A percentile compares a stretch with the other conserved stretches of the same genome.
These are phyloP conservation scores for Aspergillus costaricaensis DNA, from an alignment of 2,329 filamentous ascomycete genomes.

Conservation along the genomic window DNA sequence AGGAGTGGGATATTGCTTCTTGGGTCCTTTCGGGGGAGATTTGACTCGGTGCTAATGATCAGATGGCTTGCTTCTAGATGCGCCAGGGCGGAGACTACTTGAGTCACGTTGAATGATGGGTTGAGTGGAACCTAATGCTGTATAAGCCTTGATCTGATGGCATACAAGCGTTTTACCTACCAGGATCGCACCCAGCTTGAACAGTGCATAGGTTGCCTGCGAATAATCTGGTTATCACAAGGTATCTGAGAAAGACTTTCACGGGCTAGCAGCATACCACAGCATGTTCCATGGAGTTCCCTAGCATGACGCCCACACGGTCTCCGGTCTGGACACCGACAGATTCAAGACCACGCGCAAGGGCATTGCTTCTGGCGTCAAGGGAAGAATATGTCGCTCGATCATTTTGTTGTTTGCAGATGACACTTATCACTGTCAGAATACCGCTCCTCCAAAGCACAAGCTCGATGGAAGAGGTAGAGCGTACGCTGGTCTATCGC, in stretches of 20 bases:
- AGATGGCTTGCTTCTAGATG: slow-evolving; percentile 75
- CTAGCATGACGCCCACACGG: slow-evolving; percentile 80
- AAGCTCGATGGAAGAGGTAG: neutral
- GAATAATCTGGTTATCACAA: slow-evolving; percentile 2
- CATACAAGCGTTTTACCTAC: slow-evolving; percentile 45
- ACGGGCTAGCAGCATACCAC: slow-evolving; percentile 53
- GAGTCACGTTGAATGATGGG: slow-evolving; percentile 77
- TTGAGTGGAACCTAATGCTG: slow-evolving; percentile 73
- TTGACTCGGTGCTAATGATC: slow-evolving; percentile 84
- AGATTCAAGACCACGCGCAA: slow-evolving; percentile 69
- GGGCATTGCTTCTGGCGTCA: slow-evolving; percentile 72
- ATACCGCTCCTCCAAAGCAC: no score
- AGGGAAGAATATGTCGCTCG: slow-evolving; percentile 73
- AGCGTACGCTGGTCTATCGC: slow-evolving; percentile 55
- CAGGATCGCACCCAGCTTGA: slow-evolving; percentile 90
- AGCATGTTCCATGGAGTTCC: slow-evolving; percentile 82
- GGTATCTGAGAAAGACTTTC: neutral
- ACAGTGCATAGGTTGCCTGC: slow-evolving; percentile 75
- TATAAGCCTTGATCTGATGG: neutral
- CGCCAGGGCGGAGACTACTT: slow-evolving; percentile 74
- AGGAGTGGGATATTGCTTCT: slow-evolving; percentile 62
- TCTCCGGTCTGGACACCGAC: slow-evolving; percentile 79
- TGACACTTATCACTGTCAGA: slow-evolving; percentile 46
- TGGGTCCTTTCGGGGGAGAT: slow-evolving; percentile 68
- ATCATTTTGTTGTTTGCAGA: slow-evolving; percentile 63